Percentiles rank a stretch among this genome's conserved stretches.
phyloP scores from a whole-genome alignment of 129 eudicot genomes.

The Centella asiatica region DNA sequence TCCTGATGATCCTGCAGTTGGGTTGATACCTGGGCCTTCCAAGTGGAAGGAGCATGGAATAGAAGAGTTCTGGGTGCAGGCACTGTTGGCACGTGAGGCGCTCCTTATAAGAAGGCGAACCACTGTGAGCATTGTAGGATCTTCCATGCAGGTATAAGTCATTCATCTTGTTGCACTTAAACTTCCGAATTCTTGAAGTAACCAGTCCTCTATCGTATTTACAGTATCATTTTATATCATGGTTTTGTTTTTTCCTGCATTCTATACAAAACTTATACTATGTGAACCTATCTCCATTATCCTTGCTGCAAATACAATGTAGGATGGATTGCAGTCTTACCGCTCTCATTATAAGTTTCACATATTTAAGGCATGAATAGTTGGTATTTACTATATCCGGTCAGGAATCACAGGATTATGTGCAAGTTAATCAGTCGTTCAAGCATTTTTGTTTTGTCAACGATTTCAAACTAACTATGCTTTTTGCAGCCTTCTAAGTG shows the following conservation, averaged over 20 bases:
- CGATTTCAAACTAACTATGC: too few species aligned
- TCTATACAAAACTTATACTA: too few species aligned
- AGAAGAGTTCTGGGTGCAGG: conserved; percentile 39
- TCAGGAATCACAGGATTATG: not conserved
- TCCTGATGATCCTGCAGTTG: conserved; percentile 43
- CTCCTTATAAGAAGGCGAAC: conserved; percentile 31
- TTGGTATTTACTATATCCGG: not conserved
- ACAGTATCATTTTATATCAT: too few species aligned
- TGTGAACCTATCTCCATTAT: too few species aligned
- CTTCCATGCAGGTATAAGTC: conserved; percentile 38
- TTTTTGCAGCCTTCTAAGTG: too few species aligned
- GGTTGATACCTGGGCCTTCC: conserved; percentile 48
- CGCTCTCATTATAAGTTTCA: not conserved
- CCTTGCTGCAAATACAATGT: not conserved
- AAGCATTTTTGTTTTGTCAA: too few species aligned
- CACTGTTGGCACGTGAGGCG: conserved; percentile 46
- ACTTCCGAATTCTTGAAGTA: not conserved
- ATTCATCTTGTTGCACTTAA: not conserved
- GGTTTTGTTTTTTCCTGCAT: not conserved
- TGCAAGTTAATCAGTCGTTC: too few species aligned
- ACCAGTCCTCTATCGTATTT: not conserved
- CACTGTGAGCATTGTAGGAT: conserved; percentile 22
- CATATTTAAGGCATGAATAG: not conserved
- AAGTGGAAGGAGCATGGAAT: conserved; percentile 48
- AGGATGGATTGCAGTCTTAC: not conserved